Evolutionary conservation across 1,284 basidiomycete species (phyloP).

Genomic region (Papiliotrema nemorosa): DNA sequence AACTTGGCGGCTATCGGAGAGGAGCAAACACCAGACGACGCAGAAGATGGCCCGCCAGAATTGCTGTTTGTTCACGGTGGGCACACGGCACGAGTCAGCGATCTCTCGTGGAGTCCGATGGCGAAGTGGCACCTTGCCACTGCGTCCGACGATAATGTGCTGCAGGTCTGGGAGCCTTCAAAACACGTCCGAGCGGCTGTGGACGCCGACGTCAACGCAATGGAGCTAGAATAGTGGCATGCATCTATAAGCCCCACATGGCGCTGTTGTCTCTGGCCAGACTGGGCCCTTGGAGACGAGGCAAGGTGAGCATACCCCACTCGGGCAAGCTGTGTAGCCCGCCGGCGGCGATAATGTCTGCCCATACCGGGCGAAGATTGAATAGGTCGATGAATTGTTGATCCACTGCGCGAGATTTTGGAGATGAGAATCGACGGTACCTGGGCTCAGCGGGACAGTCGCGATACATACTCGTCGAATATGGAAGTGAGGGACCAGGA

Average conservation of each 20-base stretch:
- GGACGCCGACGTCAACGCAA: slow-evolving; percentile 42
- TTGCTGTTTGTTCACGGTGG: slow-evolving; percentile 89
- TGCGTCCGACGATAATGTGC: slow-evolving; percentile 54
- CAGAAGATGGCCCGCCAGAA: slow-evolving; percentile 93
- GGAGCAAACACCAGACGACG: slow-evolving; percentile 96
- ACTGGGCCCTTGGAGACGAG: slow-evolving; percentile 10
- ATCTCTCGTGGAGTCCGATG: slow-evolving; percentile 49
- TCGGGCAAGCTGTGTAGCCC: slow-evolving; percentile 37
- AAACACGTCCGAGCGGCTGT: slow-evolving; percentile 50
- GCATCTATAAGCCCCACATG: slow-evolving; percentile 9
- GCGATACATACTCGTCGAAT: slow-evolving; percentile 53
- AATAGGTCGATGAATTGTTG: slow-evolving; percentile 58
- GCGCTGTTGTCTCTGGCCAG: neutral
- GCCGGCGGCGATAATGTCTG: slow-evolving; percentile 25
- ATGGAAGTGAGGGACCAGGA: slow-evolving; percentile 55
- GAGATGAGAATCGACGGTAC: slow-evolving; percentile 53
- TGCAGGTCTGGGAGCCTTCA: slow-evolving; percentile 50
- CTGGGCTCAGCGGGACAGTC: slow-evolving; percentile 10
- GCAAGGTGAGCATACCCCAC: slow-evolving; percentile 40
- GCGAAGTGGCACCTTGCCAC: slow-evolving; percentile 50
- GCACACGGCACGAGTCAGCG: slow-evolving; percentile 49
- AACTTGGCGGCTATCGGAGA: slow-evolving; percentile 88
- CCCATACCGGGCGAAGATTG: slow-evolving; percentile 41
- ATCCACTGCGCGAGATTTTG: slow-evolving; percentile 55
- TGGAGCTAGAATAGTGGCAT: slow-evolving; percentile 43